Percentiles rank a stretch among this genome's conserved stretches.
These are phyloP conservation scores for Coelastrella sp. DNA, from an alignment of 139 green algal genomes.

Conservation along the genomic window DNA sequence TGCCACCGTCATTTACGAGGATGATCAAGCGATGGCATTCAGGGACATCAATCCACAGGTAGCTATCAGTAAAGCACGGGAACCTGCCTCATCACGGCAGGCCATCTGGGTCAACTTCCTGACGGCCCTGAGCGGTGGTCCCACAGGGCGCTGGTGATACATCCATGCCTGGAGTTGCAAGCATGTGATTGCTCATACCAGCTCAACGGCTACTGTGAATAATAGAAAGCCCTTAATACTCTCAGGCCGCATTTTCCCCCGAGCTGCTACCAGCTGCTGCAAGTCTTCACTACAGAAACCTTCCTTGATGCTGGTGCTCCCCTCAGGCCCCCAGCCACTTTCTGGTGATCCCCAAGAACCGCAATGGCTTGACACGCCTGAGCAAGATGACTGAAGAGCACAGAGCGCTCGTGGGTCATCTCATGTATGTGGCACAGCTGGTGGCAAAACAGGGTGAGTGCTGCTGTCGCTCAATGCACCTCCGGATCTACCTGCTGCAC, in stretches of 20 bases:
- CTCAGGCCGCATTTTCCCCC: too few relatives aligned
- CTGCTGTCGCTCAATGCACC: too few relatives aligned
- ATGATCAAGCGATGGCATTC: constrained; percentile 93
- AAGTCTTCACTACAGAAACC: background rate
- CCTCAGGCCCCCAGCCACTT: constrained; percentile 91
- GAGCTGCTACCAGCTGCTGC: background rate
- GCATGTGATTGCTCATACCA: background rate
- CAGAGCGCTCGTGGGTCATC: constrained; percentile 90
- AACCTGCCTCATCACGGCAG: background rate
- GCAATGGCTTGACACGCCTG: constrained; percentile 80
- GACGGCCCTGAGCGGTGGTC: too few relatives aligned
- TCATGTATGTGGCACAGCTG: constrained; percentile 82
- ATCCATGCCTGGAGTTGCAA: too few relatives aligned
- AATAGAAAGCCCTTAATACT: too few relatives aligned
- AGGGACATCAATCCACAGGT: constrained; percentile 89
- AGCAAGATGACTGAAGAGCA: constrained; percentile 81
- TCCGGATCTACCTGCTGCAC: too few relatives aligned
- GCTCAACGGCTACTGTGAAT: too few relatives aligned
- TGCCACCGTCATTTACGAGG: constrained; percentile 95
- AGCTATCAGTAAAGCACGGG: background rate
- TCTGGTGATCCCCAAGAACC: constrained; percentile 92
- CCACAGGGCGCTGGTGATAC: too few relatives aligned
- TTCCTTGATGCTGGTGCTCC: background rate
- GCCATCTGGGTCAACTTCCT: too few relatives aligned
- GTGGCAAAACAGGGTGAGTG: constrained; percentile 84